Evolutionary conservation across 106 monocot genomes (phyloP).

Genomic region (Amphibolis antarctica): DNA sequence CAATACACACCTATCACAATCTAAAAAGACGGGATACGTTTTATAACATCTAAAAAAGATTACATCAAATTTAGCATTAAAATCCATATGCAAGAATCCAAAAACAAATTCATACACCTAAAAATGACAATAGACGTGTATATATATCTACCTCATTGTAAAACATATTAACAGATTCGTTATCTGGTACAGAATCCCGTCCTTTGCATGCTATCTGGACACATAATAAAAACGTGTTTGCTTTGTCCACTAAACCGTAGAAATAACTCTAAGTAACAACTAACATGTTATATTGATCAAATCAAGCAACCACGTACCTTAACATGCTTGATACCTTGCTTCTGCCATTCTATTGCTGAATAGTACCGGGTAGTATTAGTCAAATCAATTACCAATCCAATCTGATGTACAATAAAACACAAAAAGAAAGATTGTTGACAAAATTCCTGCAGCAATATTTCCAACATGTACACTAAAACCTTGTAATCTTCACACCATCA

Average conservation of each 20-base stretch:
- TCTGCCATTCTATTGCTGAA: conserved; percentile 62
- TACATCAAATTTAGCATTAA: no score
- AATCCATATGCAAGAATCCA: no score
- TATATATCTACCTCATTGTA: conserved; percentile 44
- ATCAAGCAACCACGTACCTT: conserved; percentile 40
- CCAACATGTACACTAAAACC: neutral
- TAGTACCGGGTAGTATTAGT: conserved; percentile 89
- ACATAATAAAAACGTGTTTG: neutral
- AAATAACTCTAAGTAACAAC: neutral
- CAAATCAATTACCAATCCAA: conserved; percentile 91
- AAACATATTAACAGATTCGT: conserved; percentile 73
- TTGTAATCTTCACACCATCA: no score
- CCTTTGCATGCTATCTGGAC: conserved; percentile 87
- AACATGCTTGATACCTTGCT: conserved; percentile 72
- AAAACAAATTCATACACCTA: no score
- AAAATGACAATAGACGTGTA: no score
- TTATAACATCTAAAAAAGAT: no score
- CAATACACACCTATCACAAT: no score
- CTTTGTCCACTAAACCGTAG: neutral
- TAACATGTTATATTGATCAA: neutral
- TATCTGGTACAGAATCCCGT: conserved; percentile 87
- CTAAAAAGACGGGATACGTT: no score
- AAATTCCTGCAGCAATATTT: no score
- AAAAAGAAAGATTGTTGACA: neutral
- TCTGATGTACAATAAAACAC: conserved; percentile 23